Evolutionary conservation across 306 rosid genomes (phyloP).

Genomic region (Betula pendula): DNA sequence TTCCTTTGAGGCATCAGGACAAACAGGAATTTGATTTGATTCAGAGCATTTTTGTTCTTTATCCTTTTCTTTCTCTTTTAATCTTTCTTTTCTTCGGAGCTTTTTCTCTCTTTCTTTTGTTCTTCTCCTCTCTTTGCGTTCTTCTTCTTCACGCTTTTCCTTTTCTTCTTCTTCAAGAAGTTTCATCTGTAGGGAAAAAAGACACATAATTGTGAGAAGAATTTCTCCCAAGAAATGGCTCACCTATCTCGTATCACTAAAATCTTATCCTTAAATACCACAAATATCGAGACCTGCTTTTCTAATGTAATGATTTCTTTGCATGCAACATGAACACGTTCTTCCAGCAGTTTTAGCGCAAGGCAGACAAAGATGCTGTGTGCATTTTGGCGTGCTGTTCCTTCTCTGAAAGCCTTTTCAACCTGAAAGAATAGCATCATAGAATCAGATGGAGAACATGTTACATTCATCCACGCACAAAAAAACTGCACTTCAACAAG

Average conservation of each 20-base stretch:
- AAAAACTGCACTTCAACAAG: slow-evolving; percentile 1
- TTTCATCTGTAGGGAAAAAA: slow-evolving; percentile 63
- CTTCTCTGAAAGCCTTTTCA: slow-evolving; percentile 98
- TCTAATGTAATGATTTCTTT: slow-evolving; percentile 94
- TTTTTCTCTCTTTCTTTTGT: slow-evolving; percentile 93
- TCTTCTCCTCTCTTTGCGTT: slow-evolving; percentile 92
- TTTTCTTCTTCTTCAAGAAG: slow-evolving; percentile 99
- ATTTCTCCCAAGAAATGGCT: slow-evolving; percentile 24
- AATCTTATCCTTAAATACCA: slow-evolving; percentile 28
- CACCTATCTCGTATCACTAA: slow-evolving; percentile 1
- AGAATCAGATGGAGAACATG: slow-evolving; percentile 27
- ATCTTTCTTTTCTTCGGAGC: slow-evolving; percentile 88
- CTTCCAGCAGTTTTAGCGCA: slow-evolving; percentile 93
- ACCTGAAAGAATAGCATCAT: slow-evolving; percentile 59
- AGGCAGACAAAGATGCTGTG: slow-evolving; percentile 98
- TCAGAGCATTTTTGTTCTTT: slow-evolving; percentile 56
- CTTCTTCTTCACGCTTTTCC: slow-evolving; percentile 98
- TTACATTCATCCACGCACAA: not conserved
- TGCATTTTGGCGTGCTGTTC: slow-evolving; percentile 99
- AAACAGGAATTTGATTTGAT: slow-evolving; percentile 41
- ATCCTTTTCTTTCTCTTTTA: slow-evolving; percentile 90
- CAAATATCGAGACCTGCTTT: slow-evolving; percentile 73
- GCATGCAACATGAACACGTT: slow-evolving; percentile 94
- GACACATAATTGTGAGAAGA: slow-evolving; percentile 27
- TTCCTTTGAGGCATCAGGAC: slow-evolving; percentile 59